Evolutionary conservation across 140 eudicot genomes (phyloP), one percentile per base, ranked within the genome.

Genomic region (Ambrosia hybrid): DNA sequence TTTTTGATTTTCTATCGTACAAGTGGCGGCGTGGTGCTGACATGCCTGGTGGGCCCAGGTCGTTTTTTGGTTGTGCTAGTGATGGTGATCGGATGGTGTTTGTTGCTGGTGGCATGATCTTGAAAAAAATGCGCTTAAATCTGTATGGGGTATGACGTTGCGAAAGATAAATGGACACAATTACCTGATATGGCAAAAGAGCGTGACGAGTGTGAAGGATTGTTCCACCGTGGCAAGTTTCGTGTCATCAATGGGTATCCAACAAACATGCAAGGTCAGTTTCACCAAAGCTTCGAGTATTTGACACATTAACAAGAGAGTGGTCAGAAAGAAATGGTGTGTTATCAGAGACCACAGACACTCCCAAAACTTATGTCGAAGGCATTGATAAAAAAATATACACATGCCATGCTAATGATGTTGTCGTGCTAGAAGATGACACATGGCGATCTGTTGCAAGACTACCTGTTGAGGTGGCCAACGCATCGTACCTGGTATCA

Each of bases 171-270:
- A 66, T 90, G 95, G 97, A 63, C 7, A n/a, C 74, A n/a, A 1
- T 49, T 85, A 4, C 85, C 91, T 46, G 95, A 87, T 82, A 87
- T 90, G 97, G 73, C 80, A 37, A 64, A 63, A 6, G 88, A 82
- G 13, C 86, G 95, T 0, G 95, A 90, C 58, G 97, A 87, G 70
- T 72, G 86, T 13, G 80, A 81, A 15, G 83, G 83, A 1, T 61
- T 83, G 10, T 79, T 80, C 84, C 76, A 70, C 41, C 30, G 63
- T 38, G 96, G 91, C 75, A 84, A 33, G 66, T 87, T 87, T 80
- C 96, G 81, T 65, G 89, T 87, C 87, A 70, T 85, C 70, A 81
- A 85, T 1, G 96, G 95, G 51, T 90, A 90, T 76, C 64, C 61
- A 6, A 87, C 95, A 10, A 65, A 77, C 4, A 72, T 4, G 80